Evolutionary conservation across 1,139 yeast genomes (phyloP).

Genomic region (Suhomyces anneliseae): DNA sequence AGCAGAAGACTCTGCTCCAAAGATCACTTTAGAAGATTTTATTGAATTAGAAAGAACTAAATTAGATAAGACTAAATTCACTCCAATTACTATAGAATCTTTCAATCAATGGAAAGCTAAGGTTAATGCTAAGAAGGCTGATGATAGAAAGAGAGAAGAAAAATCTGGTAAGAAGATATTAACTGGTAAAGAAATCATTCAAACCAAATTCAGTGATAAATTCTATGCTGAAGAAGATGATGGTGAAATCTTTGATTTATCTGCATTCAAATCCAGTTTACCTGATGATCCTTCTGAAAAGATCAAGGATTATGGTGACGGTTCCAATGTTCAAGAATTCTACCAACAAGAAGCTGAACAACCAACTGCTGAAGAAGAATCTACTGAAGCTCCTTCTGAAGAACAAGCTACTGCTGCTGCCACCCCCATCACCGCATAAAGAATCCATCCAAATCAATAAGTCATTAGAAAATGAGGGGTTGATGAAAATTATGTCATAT

Average conservation of each 20-base stretch:
- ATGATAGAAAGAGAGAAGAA: constrained; percentile 52
- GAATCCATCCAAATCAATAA: not conserved
- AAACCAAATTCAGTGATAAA: constrained; percentile 71
- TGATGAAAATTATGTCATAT: not conserved
- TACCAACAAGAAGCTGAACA: constrained; percentile 19
- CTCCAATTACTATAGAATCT: constrained; percentile 86
- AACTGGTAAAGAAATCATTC: constrained; percentile 81
- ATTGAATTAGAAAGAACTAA: constrained; percentile 90
- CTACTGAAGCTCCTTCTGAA: not conserved
- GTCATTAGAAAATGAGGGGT: not conserved
- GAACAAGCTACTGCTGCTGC: not conserved
- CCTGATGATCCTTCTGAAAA: constrained; percentile 41
- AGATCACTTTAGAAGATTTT: constrained; percentile 92
- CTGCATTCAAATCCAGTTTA: constrained; percentile 54
- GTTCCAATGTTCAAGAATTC: constrained; percentile 27
- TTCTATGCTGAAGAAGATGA: constrained; percentile 48
- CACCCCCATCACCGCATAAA: constrained; percentile 4
- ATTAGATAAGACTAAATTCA: constrained; percentile 72
- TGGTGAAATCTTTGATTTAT: constrained; percentile 74
- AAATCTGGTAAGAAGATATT: constrained; percentile 49
- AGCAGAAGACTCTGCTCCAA: constrained; percentile 84
- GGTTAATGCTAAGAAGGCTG: constrained; percentile 61
- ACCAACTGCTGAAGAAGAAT: constrained; percentile 4
- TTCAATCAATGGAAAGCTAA: constrained; percentile 82
- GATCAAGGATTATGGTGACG: constrained; percentile 62